Evolutionary conservation across 352 stramenopile genomes (phyloP).

Genomic region (Globisporangium ultimum): DNA sequence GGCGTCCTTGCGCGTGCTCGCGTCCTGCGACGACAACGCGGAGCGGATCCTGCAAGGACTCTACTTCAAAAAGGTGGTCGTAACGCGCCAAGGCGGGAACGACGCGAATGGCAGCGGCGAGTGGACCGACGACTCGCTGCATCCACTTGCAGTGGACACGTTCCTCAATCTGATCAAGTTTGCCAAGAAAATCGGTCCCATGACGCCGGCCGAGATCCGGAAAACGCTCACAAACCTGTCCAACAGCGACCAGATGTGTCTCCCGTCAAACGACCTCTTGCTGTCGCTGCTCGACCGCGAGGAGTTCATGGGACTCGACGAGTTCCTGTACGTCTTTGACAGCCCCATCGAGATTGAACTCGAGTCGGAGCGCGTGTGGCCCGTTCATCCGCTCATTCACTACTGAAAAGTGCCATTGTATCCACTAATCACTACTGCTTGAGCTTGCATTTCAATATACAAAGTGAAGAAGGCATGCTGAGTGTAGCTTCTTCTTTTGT

Average conservation of each 20-base stretch:
- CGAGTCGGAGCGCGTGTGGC: conserved; percentile 75
- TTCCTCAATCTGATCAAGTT: conserved; percentile 65
- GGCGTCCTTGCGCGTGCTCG: conserved; percentile 45
- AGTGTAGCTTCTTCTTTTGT: too few relatives aligned
- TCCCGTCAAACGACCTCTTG: conserved; percentile 54
- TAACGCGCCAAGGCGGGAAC: conserved; percentile 15
- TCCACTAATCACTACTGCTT: too few relatives aligned
- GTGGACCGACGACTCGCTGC: conserved; percentile 42
- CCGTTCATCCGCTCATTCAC: conserved; percentile 60
- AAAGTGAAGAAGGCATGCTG: too few relatives aligned
- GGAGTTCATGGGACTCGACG: conserved; percentile 62
- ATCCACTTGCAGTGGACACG: conserved; percentile 37
- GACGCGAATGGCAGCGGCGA: conserved; percentile 24
- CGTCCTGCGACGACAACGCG: conserved; percentile 56
- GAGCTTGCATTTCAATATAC: too few relatives aligned
- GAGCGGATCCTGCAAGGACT: conserved; percentile 50
- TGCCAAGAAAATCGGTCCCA: conserved; percentile 49
- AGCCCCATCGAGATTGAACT: conserved; percentile 43
- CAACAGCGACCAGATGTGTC: conserved; percentile 60
- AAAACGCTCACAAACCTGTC: conserved; percentile 52
- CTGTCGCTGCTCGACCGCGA: conserved; percentile 48
- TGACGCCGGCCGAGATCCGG: conserved; percentile 48
- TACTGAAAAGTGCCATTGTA: conserved; percentile 28
- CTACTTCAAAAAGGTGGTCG: conserved; percentile 61
- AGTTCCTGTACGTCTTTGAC: conserved; percentile 48